Percentiles rank a stretch among this genome's conserved stretches.
phyloP scores from a whole-genome alignment of 192 early-diverging fungal genomes.

The Podila epicladia region DNA sequence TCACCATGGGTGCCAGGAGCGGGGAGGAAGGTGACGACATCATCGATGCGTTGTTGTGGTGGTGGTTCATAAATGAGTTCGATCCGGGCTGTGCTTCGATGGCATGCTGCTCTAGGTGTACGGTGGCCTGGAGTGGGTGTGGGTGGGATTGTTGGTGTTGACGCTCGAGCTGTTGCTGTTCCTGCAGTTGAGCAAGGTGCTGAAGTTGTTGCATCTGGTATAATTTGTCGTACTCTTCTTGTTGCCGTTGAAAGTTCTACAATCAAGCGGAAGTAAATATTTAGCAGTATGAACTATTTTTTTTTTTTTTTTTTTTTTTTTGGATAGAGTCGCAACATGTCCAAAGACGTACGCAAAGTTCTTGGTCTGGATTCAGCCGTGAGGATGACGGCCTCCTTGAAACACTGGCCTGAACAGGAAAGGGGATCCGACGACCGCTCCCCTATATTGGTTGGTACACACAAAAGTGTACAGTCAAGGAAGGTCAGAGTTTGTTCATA shows the following conservation, averaged over 20 bases:
- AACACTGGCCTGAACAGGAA: neutral
- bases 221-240: conserved; percentile 39
- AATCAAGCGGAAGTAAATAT: neutral
- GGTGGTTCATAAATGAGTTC: conserved; percentile 8
- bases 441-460: conserved; percentile 6
- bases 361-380: conserved; percentile 40
- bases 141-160: conserved; percentile 5
- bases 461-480: neutral
- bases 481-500: no score
- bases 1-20: conserved; percentile 17
- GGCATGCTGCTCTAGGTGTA: conserved; percentile 7
- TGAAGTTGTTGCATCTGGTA: conserved; percentile 30
- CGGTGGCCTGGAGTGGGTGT: conserved; percentile 21
- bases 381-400: conserved; percentile 22
- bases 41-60: conserved; percentile 2
- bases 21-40: conserved; percentile 26
- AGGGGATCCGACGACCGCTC: neutral
- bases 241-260: conserved; percentile 37
- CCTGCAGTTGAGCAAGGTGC: conserved; percentile 13
- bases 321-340: neutral
- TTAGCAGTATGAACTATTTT: neutral
- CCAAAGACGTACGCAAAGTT: conserved; percentile 18
- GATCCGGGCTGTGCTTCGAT: neutral
- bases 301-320: no score
- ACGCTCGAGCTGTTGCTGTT: conserved; percentile 3